Evolutionary conservation across 1,139 yeast species (phyloP).

Genomic region (Eremothecium sinecaudum): DNA sequence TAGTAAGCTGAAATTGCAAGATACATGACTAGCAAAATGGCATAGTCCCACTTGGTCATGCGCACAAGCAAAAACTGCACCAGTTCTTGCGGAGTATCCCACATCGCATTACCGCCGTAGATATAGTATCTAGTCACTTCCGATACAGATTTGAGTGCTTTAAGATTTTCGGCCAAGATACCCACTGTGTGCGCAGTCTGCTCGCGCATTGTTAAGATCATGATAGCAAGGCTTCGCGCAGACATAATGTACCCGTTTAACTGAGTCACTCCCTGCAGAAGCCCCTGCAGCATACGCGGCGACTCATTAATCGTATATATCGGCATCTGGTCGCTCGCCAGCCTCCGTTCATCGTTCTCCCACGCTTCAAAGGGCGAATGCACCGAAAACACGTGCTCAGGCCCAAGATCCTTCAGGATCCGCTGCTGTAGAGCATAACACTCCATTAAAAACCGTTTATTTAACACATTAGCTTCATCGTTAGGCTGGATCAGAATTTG

Average conservation of each 20-base stretch:
- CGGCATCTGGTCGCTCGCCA: slow-evolving; percentile 28
- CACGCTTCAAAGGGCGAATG: slow-evolving; percentile 35
- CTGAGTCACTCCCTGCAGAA: slow-evolving; percentile 38
- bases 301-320: slow-evolving; percentile 32
- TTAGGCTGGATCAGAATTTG: slow-evolving; percentile 12
- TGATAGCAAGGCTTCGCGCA: slow-evolving; percentile 38
- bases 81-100: not conserved
- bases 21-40: slow-evolving; percentile 28
- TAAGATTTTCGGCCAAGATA: slow-evolving; percentile 29
- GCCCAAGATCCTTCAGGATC: slow-evolving; percentile 17
- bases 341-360: slow-evolving; percentile 25
- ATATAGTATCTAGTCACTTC: slow-evolving; percentile 13
- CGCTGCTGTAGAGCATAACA: slow-evolving; percentile 29
- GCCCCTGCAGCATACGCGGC: slow-evolving; percentile 19
- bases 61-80: slow-evolving; percentile 2
- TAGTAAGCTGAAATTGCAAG: slow-evolving; percentile 31
- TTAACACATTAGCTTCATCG: slow-evolving; percentile 22
- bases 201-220: slow-evolving; percentile 21
- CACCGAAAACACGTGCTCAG: slow-evolving; percentile 16
- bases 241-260: slow-evolving; percentile 43
- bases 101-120: slow-evolving; percentile 1
- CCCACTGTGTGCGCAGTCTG: slow-evolving; percentile 10
- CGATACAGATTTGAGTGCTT: slow-evolving; percentile 10
- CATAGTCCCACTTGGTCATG: slow-evolving; percentile 19
- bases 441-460: slow-evolving; percentile 30